phyloP scores from a whole-genome alignment of 1,139 yeast genomes.

The Debaryomyces psychrophilus region DNA sequence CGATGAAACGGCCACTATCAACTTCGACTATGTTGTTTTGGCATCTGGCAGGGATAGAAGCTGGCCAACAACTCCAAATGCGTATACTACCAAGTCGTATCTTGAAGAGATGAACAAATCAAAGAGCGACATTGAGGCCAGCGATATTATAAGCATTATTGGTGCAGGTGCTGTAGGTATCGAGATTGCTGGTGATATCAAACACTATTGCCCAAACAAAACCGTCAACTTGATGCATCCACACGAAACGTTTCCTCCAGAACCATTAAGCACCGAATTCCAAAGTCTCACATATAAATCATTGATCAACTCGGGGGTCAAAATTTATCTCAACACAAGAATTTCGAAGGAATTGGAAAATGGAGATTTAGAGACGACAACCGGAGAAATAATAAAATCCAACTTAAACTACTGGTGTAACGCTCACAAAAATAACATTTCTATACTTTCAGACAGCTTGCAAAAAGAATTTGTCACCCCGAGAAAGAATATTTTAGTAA shows the following conservation, averaged over 20 bases:
- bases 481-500: slow-evolving; percentile 34
- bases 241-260: slow-evolving; percentile 34
- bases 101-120: slow-evolving; percentile 32
- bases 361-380: slow-evolving; percentile 28
- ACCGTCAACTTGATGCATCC: slow-evolving; percentile 37
- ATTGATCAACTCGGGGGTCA: slow-evolving; percentile 19
- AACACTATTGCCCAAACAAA: slow-evolving; percentile 28
- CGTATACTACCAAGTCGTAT: slow-evolving; percentile 25
- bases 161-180: slow-evolving; percentile 50
- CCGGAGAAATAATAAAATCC: slow-evolving; percentile 27
- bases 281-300: slow-evolving; percentile 24
- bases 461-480: slow-evolving; percentile 26
- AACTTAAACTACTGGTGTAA: slow-evolving; percentile 42
- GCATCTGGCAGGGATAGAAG: slow-evolving; percentile 48
- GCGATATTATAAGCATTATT: slow-evolving; percentile 29
- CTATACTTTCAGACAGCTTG: slow-evolving; percentile 18
- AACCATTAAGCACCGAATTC: slow-evolving; percentile 33
- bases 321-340: slow-evolving; percentile 18
- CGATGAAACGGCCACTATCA: slow-evolving; percentile 21
- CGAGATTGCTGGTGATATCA: slow-evolving; percentile 44
- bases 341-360: slow-evolving; percentile 26
- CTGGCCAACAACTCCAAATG: slow-evolving; percentile 53
- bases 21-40: slow-evolving; percentile 43
- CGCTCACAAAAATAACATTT: slow-evolving; percentile 37
- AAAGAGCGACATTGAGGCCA: slow-evolving; percentile 18